A percentile compares a stretch with the other conserved stretches of the same genome.
Conservation (phyloP, 1,139 yeast genomes). For the Martiniozyma asiatica region DNA sequence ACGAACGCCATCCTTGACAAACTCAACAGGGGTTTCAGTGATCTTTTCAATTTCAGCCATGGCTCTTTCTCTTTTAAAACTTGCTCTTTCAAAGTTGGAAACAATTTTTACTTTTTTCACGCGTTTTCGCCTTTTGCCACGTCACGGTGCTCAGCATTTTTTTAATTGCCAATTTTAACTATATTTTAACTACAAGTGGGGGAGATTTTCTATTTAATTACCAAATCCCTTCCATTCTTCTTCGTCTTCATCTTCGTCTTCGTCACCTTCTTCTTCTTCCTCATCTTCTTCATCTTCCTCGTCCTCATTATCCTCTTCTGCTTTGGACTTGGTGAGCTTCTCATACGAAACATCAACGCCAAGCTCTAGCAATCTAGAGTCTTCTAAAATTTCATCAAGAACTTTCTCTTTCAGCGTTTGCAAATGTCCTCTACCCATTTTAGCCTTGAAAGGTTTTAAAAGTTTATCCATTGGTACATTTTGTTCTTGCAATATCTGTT, state of each 20-base stretch:
- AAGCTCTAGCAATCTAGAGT: constrained; percentile 57
- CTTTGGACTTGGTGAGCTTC: constrained; percentile 17
- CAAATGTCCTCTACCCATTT: constrained; percentile 38
- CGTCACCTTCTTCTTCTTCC: constrained; percentile 22
- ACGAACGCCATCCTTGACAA: constrained; percentile 81
- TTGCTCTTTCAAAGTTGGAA: no score
- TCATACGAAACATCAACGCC: constrained; percentile 36
- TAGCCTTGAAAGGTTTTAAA: constrained; percentile 44
- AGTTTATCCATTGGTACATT: constrained; percentile 44
- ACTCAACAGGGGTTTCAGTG: constrained; percentile 83
- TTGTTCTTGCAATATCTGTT: constrained; percentile 5
- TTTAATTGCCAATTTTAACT: no score
- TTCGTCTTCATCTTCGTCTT: constrained; percentile 29
- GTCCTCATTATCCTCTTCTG: constrained; percentile 14
- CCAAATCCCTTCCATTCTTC: constrained; percentile 23
- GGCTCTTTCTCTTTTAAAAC: no score
- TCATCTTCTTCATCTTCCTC: constrained; percentile 20
- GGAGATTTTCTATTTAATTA: no score
- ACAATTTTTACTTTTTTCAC: no score
- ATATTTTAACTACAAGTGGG: no score
- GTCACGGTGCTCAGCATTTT: no score
- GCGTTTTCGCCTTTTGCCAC: no score
- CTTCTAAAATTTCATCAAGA: constrained; percentile 52
- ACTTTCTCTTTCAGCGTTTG: constrained; percentile 60
- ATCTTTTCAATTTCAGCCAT: constrained; percentile 53